Conservation (phyloP, 148 eudicot species). For the Rhododendron molle region DNA sequence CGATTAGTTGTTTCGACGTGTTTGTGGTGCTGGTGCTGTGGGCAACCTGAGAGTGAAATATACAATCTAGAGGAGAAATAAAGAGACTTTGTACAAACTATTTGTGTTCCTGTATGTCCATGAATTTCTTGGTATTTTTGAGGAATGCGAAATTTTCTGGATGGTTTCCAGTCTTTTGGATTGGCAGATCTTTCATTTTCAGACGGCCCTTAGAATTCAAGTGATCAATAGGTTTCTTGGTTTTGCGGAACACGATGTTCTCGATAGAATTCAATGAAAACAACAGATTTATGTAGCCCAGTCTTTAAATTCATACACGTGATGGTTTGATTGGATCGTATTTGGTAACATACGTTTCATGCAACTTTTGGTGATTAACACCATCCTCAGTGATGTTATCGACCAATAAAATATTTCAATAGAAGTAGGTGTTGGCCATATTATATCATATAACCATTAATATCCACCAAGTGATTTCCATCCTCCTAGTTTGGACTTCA, state of each 20-base stretch:
- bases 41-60: neutral
- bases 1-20: neutral
- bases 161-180: neutral
- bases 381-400: neutral
- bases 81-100: neutral
- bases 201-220: neutral
- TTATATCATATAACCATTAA: neutral
- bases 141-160: neutral
- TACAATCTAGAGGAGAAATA: conserved; percentile 5
- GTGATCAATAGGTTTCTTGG: neutral
- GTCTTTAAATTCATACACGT: neutral
- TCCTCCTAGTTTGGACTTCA: neutral
- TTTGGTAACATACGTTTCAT: too few species aligned
- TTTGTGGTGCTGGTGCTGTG: neutral
- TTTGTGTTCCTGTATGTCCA: neutral
- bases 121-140: neutral
- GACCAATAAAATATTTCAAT: neutral
- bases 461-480: neutral
- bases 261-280: neutral
- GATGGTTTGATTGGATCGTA: neutral
- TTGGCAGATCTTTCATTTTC: neutral
- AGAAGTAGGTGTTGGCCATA: neutral
- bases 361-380: neutral
- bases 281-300: neutral
- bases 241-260: too few species aligned